Evolutionary conservation across 305 asterid species (phyloP), one percentile per base, ranked within the genome.

Genomic region (Plantago coronopus): DNA sequence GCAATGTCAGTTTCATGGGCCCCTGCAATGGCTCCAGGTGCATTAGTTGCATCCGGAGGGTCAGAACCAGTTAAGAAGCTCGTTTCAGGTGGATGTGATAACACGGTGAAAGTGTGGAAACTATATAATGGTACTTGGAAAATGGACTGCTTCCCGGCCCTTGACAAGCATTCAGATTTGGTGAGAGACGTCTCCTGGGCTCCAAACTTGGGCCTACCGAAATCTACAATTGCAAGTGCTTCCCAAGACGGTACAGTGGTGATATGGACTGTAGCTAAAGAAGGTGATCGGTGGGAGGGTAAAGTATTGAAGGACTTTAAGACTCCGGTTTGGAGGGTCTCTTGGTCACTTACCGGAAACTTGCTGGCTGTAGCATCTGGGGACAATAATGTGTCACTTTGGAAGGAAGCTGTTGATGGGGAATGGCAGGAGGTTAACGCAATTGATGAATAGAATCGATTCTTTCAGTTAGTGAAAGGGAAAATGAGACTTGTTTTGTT

Each of bases 111-210:
- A 77, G 85, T 91, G 27, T 91, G 95, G 96, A 91, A 86, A 76
- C 80, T 91, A 3, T 71, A 78, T 53, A 79, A 82, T 10, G 89
- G 91, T 25, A 66, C 27, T 57, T 91, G 98, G 98, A 86, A 86
- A 70, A 79, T 86, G 95, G 95, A 91, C 76, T 86, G 94, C 68
- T 82, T 82, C 69, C 94, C 98, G 1, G 95, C 95, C 49, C 90
- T 91, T 57, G 88, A 78, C 38, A 88, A 73, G 89, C 96, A 88
- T 57, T 56, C 73, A 1, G 90, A 88, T 70, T 88, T 89, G 96
- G 96, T 88, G 66, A 82, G 98, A 61, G 98, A 91, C 50, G 98
- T 91, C 59, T 86, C 96, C 5, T 91, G 98, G 96, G 96, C 98
- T 0, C 96, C 98, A 9, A 91, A 91, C 25, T 72, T 86, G 79